These are phyloP conservation scores for Brasilioporus rufonigricans DNA, from an alignment of 768 basidiomycete species.

Conservation along the genomic window DNA sequence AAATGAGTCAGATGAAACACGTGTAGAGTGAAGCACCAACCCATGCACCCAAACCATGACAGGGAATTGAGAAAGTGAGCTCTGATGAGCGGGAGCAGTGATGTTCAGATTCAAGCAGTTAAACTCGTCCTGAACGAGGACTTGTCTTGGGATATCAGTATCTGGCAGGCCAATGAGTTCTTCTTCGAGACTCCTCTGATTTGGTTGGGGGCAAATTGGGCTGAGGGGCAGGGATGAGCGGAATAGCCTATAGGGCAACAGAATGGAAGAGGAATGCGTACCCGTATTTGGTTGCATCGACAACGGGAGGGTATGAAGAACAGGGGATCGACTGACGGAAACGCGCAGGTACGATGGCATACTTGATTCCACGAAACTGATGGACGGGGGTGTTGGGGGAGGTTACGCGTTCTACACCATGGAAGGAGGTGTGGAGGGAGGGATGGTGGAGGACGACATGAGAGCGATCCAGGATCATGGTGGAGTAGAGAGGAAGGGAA, in stretches of 20 bases:
- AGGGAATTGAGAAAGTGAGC: conserved; percentile 52
- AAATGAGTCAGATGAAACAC: conserved; percentile 19
- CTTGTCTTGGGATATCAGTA: conserved; percentile 51
- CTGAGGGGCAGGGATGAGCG: conserved; percentile 35
- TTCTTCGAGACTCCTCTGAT: conserved; percentile 51
- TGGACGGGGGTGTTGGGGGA: conserved; percentile 54
- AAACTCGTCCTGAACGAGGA: conserved; percentile 66
- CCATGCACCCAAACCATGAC: conserved; percentile 90
- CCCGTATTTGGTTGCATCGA: conserved; percentile 69
- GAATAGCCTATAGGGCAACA: neutral
- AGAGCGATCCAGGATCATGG: conserved; percentile 30
- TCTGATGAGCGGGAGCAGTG: conserved; percentile 63
- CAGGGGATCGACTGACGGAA: conserved; percentile 71
- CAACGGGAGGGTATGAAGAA: conserved; percentile 52
- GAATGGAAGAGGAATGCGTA: conserved; percentile 32
- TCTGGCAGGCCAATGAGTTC: conserved; percentile 58
- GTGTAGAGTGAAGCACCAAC: conserved; percentile 39
- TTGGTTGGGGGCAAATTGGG: conserved; percentile 72
- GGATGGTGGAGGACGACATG: conserved; percentile 45
- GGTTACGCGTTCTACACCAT: conserved; percentile 64
- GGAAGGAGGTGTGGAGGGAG: conserved; percentile 61
- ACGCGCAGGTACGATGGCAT: conserved; percentile 68
- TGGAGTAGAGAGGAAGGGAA: neutral
- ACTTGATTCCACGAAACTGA: conserved; percentile 78
- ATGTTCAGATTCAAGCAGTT: conserved; percentile 81